Evolutionary conservation across 1,139 yeast genomes (phyloP).

Genomic region (Yamadazyma aaseri): DNA sequence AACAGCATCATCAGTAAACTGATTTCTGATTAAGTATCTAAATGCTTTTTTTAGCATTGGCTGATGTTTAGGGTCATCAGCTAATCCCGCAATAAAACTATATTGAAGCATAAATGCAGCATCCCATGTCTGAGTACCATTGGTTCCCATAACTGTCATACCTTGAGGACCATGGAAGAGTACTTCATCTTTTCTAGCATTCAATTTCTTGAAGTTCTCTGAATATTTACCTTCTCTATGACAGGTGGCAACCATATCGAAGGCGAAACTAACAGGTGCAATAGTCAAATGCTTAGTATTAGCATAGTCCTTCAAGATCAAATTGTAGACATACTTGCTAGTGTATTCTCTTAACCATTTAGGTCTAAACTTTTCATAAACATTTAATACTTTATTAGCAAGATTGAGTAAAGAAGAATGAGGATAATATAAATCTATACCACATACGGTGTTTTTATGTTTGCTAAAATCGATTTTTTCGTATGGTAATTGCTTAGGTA

Average conservation of each 20-base stretch:
- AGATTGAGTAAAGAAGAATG: constrained; percentile 68
- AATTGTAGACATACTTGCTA: constrained; percentile 53
- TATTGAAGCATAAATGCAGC: constrained; percentile 88
- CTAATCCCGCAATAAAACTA: constrained; percentile 75
- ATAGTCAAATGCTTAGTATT: constrained; percentile 84
- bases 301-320: constrained; percentile 68
- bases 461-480: constrained; percentile 64
- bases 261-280: constrained; percentile 92
- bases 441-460: constrained; percentile 84
- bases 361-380: constrained; percentile 77
- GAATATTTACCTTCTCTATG: constrained; percentile 73
- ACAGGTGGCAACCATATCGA: constrained; percentile 70
- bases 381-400: constrained; percentile 58
- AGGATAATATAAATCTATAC: constrained; percentile 91
- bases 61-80: constrained; percentile 64
- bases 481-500: constrained; percentile 49
- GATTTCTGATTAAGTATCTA: constrained; percentile 74
- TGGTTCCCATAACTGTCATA: constrained; percentile 92
- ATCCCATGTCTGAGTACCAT: constrained; percentile 98
- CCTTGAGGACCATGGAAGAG: constrained; percentile 89
- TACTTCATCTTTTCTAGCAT: constrained; percentile 69
- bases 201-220: constrained; percentile 52
- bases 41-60: constrained; percentile 63
- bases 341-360: constrained; percentile 61
- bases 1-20: constrained; percentile 77